phyloP scores from a whole-genome alignment of 2,329 filamentous ascomycete species.

The Periglandula ipomoeae region DNA sequence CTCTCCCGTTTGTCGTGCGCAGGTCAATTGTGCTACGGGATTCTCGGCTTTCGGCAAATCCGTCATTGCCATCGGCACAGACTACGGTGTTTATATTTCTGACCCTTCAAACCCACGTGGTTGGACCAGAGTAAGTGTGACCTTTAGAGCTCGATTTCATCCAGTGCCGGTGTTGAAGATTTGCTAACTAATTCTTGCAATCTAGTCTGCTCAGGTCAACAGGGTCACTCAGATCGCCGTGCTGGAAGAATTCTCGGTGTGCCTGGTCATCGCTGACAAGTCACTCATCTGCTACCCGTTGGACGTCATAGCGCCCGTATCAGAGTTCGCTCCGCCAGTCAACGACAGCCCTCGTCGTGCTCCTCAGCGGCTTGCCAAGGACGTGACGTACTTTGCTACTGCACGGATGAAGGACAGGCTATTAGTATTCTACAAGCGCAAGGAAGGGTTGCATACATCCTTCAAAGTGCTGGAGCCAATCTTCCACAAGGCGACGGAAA shows the following conservation, averaged over 20 bases:
- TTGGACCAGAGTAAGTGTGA: conserved; percentile 66
- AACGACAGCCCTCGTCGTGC: conserved; percentile 71
- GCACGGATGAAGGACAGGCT: conserved; percentile 96
- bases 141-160: too few relatives aligned
- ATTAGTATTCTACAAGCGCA: conserved; percentile 94
- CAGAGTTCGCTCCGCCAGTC: conserved; percentile 49
- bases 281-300: conserved; percentile 88
- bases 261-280: conserved; percentile 85
- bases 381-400: conserved; percentile 93
- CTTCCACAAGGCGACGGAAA: conserved; percentile 83
- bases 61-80: conserved; percentile 90
- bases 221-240: conserved; percentile 89
- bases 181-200: conserved; percentile 4
- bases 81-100: conserved; percentile 86
- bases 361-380: conserved; percentile 86
- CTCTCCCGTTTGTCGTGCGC: conserved; percentile 69
- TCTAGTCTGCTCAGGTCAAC: conserved; percentile 62
- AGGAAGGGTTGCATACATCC: conserved; percentile 81
- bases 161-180: background rate
- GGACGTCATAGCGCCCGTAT: conserved; percentile 65
- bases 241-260: conserved; percentile 89
- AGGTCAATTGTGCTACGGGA: conserved; percentile 86
- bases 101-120: conserved; percentile 83
- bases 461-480: conserved; percentile 97
- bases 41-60: conserved; percentile 78